These are phyloP conservation scores for Euphrasia confusa DNA, from an alignment of 257 asterid genomes.

Conservation along the genomic window DNA sequence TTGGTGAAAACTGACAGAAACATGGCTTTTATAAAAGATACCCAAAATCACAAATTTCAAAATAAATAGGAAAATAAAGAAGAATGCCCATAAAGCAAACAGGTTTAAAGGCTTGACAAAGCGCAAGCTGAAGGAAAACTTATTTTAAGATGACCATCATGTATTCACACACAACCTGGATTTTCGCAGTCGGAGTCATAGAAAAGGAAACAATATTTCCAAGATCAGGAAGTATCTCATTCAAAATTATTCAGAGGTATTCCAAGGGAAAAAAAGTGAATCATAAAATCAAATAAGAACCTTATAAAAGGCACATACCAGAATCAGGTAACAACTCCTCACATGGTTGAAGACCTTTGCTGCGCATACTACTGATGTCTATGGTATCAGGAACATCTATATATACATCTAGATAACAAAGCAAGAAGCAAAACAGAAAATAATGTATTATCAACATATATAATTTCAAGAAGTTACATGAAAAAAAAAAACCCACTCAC, in stretches of 20 bases:
- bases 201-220: not conserved
- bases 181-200: not conserved
- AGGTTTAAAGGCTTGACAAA: not conserved
- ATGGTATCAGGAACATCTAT: constrained; percentile 88
- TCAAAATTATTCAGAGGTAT: no score
- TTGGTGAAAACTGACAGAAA: not conserved
- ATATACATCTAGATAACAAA: constrained; percentile 63
- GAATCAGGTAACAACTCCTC: constrained; percentile 84
- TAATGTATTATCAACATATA: constrained; percentile 22
- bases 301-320: constrained; percentile 34
- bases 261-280: not conserved
- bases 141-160: not conserved
- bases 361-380: constrained; percentile 86
- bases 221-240: not conserved
- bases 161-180: not conserved
- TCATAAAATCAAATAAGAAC: not conserved
- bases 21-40: not conserved
- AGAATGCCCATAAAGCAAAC: not conserved
- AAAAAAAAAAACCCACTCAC: constrained; percentile 18
- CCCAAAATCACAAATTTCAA: constrained; percentile 1
- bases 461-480: constrained; percentile 14
- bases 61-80: constrained; percentile 5
- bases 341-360: constrained; percentile 88
- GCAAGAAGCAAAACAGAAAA: constrained; percentile 16
- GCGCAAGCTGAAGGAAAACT: not conserved